phyloP scores from a whole-genome alignment of 495 filamentous ascomycete species.

The Neurospora hispaniola region DNA sequence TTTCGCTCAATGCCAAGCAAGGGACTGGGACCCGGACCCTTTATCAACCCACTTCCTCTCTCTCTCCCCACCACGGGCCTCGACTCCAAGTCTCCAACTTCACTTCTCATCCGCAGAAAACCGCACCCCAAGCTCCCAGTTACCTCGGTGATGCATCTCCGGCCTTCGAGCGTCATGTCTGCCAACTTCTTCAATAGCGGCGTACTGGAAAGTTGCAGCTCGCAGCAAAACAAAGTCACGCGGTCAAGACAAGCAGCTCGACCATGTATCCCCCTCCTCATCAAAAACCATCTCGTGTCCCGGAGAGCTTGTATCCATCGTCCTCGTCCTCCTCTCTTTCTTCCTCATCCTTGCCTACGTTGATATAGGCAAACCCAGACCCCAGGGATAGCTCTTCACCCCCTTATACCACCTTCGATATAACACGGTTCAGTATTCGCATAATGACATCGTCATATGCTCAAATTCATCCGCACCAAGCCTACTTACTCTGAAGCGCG shows the following conservation, averaged over 20 bases:
- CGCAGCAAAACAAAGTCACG: not conserved
- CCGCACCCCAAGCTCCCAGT: not conserved
- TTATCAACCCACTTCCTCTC: not conserved
- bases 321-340: not conserved
- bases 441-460: not conserved
- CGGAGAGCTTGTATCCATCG: not conserved
- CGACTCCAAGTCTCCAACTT: not conserved
- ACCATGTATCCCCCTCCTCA: not conserved
- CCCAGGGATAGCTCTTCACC: not conserved
- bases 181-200: not conserved
- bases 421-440: not conserved
- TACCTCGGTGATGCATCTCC: not conserved
- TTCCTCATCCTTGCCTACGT: not conserved
- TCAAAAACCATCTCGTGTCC: not conserved
- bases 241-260: not conserved
- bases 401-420: not conserved
- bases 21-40: not conserved
- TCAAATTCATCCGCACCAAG: not conserved
- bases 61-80: not conserved
- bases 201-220: not conserved
- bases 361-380: not conserved
- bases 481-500: not conserved
- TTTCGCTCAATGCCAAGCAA: not conserved
- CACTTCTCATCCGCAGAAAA: not conserved
- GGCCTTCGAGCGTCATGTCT: not conserved